phyloP scores from a whole-genome alignment of 1,284 basidiomycete species.

The Ganoderma sp. region DNA sequence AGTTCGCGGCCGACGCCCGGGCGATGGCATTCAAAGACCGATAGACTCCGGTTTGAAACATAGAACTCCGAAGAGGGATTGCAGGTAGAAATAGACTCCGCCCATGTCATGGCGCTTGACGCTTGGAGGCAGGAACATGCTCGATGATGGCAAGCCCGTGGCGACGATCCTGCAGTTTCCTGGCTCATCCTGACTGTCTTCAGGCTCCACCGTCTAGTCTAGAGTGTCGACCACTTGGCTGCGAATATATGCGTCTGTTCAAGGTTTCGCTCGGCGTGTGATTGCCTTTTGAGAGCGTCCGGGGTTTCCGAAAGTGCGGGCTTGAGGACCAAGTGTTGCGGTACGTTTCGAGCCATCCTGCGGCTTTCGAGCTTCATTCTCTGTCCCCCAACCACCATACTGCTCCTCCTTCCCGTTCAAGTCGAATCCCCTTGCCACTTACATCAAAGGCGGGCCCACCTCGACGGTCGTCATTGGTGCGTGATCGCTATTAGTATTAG shows the following conservation, averaged over 20 bases:
- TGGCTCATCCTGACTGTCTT: not conserved
- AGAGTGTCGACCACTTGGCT: not conserved
- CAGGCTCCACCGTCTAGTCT: not conserved
- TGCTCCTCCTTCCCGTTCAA: not conserved
- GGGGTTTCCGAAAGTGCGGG: conserved; percentile 19
- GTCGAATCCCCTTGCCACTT: not conserved
- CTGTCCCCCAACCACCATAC: not conserved
- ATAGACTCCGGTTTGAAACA: not conserved
- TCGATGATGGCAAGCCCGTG: not conserved
- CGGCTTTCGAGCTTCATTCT: not conserved
- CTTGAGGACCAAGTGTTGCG: conserved; percentile 11
- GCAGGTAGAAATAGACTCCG: conserved; percentile 1
- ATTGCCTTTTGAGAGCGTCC: conserved; percentile 16
- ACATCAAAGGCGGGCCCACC: not conserved
- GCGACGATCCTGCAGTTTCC: not conserved
- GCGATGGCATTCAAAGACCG: not conserved
- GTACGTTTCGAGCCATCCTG: conserved; percentile 9
- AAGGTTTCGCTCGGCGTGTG: conserved; percentile 15
- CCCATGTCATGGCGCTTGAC: not conserved
- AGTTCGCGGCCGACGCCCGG: not conserved
- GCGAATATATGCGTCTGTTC: conserved; percentile 9
- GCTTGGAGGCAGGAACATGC: not conserved
- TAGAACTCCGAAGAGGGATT: not conserved
- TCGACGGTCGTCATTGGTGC: conserved; percentile 6
- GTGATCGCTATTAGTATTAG: not conserved